Percentiles rank a stretch among this genome's conserved stretches.
Evolutionary conservation across 306 rosid species (phyloP).

Genomic region (Ochetophila trinervis): DNA sequence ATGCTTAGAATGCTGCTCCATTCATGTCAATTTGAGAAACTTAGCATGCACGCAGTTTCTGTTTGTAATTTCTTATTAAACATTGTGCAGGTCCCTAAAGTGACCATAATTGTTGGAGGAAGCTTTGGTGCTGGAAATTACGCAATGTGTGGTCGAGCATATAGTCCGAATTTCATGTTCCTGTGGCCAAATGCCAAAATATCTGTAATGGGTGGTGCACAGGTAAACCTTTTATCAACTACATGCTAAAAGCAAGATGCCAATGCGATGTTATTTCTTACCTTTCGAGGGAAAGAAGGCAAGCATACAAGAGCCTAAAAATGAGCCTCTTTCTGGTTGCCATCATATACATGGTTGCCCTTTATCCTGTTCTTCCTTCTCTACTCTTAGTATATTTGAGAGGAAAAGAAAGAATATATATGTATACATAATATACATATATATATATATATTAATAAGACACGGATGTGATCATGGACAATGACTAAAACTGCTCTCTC

Average conservation of each 20-base stretch:
- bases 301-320: neutral
- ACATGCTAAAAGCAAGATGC: slow-evolving; percentile 7
- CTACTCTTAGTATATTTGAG: no score
- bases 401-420: no score
- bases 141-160: slow-evolving; percentile 99
- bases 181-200: slow-evolving; percentile 95
- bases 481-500: no score
- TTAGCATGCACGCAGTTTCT: neutral
- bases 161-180: slow-evolving; percentile 91
- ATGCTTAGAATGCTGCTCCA: no score
- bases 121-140: slow-evolving; percentile 98
- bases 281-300: neutral
- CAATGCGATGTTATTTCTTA: neutral
- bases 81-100: slow-evolving; percentile 74
- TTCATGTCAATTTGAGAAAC: no score
- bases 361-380: neutral
- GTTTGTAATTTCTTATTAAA: slow-evolving; percentile 7
- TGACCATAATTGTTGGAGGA: slow-evolving; percentile 87
- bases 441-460: no score
- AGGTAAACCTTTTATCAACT: slow-evolving; percentile 43
- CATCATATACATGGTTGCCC: no score
- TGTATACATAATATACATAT: no score
- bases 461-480: no score
- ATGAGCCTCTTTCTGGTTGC: neutral
- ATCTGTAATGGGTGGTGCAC: slow-evolving; percentile 98